phyloP scores from a whole-genome alignment of 1,284 basidiomycete genomes.

The Papiliotrema nemorosa region DNA sequence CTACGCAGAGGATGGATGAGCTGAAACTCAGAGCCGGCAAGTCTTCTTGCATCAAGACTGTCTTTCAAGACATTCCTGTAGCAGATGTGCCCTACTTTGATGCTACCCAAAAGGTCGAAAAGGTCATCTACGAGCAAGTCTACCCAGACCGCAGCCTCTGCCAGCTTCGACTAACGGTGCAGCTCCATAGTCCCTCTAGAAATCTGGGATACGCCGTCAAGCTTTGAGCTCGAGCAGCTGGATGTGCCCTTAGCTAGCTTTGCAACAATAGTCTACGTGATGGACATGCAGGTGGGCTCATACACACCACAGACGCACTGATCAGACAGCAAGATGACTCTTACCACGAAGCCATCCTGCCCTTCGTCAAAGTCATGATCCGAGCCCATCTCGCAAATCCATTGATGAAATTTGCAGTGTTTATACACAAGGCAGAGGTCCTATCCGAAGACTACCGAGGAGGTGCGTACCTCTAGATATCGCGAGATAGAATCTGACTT shows the following conservation, averaged over 20 bases:
- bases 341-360: constrained; percentile 64
- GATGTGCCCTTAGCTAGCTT: constrained; percentile 70
- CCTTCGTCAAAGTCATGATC: constrained; percentile 72
- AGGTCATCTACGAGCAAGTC: constrained; percentile 76
- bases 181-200: constrained; percentile 90
- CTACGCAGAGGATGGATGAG: constrained; percentile 4
- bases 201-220: constrained; percentile 93
- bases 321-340: constrained; percentile 49
- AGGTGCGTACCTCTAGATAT: constrained; percentile 63
- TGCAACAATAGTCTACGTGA: constrained; percentile 84
- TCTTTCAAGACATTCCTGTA: constrained; percentile 78
- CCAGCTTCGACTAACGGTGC: too few species aligned
- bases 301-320: neutral
- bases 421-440: constrained; percentile 94
- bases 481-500: too few species aligned
- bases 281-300: constrained; percentile 79
- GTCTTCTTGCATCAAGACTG: constrained; percentile 83
- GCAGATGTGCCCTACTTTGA: constrained; percentile 92
- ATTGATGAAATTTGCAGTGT: constrained; percentile 79
- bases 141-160: too few species aligned
- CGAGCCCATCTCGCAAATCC: constrained; percentile 72
- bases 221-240: constrained; percentile 69
- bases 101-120: constrained; percentile 71
- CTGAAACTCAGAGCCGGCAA: constrained; percentile 71
- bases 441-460: constrained; percentile 88